Evolutionary conservation across 768 basidiomycete species (phyloP).

Genomic region (Sarcodon sp.): DNA sequence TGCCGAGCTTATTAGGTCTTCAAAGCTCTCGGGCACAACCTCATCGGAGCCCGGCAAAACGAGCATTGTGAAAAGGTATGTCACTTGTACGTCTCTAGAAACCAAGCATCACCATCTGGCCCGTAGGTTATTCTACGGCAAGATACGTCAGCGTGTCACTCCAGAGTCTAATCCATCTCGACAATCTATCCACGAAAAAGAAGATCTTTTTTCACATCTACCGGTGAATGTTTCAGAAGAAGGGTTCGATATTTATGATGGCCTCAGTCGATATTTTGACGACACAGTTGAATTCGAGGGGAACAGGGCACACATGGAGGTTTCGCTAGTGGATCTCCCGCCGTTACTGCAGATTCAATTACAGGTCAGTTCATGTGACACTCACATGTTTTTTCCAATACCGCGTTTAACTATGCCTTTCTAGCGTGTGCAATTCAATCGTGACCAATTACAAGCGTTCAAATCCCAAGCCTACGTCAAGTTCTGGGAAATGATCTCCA

Average conservation of each 20-base stretch:
- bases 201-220: constrained; percentile 87
- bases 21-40: constrained; percentile 26
- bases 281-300: constrained; percentile 83
- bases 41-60: constrained; percentile 36
- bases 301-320: constrained; percentile 78
- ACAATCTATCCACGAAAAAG: constrained; percentile 65
- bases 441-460: constrained; percentile 81
- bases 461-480: constrained; percentile 95
- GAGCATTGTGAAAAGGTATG: constrained; percentile 76
- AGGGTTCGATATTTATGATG: constrained; percentile 88
- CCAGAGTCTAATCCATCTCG: constrained; percentile 25
- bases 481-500: constrained; percentile 74
- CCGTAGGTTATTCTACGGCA: constrained; percentile 76
- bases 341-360: constrained; percentile 91
- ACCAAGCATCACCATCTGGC: neutral
- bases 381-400: neutral
- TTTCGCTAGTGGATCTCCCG: constrained; percentile 75
- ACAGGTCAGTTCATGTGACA: constrained; percentile 41
- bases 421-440: constrained; percentile 90
- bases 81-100: neutral
- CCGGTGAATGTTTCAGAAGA: constrained; percentile 89
- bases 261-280: constrained; percentile 83
- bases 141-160: constrained; percentile 50
- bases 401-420: constrained; percentile 3
- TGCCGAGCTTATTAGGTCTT: constrained; percentile 67